phyloP scores from a whole-genome alignment of 2,329 filamentous ascomycete species.

The Aureobasidium sp. region DNA sequence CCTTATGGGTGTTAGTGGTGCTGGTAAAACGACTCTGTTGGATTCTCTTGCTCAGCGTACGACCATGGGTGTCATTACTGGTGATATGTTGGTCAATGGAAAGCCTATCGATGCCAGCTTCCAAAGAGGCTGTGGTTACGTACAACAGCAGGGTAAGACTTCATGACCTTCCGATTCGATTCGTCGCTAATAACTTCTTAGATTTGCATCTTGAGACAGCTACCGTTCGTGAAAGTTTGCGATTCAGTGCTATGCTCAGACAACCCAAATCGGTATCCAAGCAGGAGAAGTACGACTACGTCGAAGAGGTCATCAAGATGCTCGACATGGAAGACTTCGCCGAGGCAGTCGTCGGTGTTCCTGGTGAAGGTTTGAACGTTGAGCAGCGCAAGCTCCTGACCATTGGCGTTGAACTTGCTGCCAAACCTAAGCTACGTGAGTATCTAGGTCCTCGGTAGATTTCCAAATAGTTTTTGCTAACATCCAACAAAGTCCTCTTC shows the following conservation, averaged over 20 bases:
- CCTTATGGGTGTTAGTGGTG: conserved; percentile 84
- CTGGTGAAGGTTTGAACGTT: conserved; percentile 54
- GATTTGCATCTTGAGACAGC: conserved; percentile 52
- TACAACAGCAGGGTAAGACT: conserved; percentile 52
- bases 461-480: too few relatives aligned
- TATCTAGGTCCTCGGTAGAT: too few relatives aligned
- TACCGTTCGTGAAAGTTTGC: conserved; percentile 49
- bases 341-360: conserved; percentile 57
- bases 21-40: conserved; percentile 84
- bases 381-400: conserved; percentile 63
- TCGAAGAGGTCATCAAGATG: conserved; percentile 58
- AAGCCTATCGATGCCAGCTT: conserved; percentile 50
- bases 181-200: conserved; percentile 30
- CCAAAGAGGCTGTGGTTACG: conserved; percentile 59
- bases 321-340: conserved; percentile 60
- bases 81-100: conserved; percentile 60
- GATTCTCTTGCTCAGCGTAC: conserved; percentile 51
- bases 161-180: too few relatives aligned
- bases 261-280: conserved; percentile 49
- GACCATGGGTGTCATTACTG: conserved; percentile 56
- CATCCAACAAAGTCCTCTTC: conserved; percentile 50
- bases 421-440: conserved; percentile 55
- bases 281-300: conserved; percentile 55
- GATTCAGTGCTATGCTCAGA: conserved; percentile 51
- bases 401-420: conserved; percentile 54